phyloP scores from a whole-genome alignment of 192 early-diverging fungal species.

The Rhizoclosmatium globosum region DNA sequence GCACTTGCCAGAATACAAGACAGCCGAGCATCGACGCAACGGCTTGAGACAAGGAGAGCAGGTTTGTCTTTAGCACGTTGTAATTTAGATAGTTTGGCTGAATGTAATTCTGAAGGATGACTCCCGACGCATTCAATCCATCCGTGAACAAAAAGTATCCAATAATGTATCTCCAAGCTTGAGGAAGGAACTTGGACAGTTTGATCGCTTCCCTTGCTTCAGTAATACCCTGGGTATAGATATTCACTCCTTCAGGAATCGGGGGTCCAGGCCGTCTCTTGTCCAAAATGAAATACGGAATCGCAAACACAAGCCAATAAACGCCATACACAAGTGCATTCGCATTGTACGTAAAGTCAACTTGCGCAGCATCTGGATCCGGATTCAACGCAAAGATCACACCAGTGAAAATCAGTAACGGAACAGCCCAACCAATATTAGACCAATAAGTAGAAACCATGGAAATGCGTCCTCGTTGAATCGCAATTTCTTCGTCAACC shows the following conservation, averaged over 20 bases:
- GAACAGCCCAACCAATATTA: slow-evolving; percentile 54
- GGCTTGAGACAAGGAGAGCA: slow-evolving; percentile 46
- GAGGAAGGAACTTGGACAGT: slow-evolving; percentile 44
- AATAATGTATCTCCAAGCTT: slow-evolving; percentile 48
- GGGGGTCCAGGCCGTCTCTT: slow-evolving; percentile 49
- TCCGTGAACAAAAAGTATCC: slow-evolving; percentile 53
- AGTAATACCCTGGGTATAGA: slow-evolving; percentile 40
- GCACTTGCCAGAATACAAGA: slow-evolving; percentile 44
- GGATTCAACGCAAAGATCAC: slow-evolving; percentile 40
- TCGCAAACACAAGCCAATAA: slow-evolving; percentile 48
- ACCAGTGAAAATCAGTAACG: slow-evolving; percentile 38
- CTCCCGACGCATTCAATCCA: slow-evolving; percentile 42
- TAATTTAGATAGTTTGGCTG: slow-evolving; percentile 43
- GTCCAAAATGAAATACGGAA: slow-evolving; percentile 49
- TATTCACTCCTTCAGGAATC: slow-evolving; percentile 41
- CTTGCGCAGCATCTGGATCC: slow-evolving; percentile 24
- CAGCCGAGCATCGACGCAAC: slow-evolving; percentile 50
- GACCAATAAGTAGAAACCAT: slow-evolving; percentile 55
- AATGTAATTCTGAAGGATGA: slow-evolving; percentile 38
- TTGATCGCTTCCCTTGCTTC: slow-evolving; percentile 29
- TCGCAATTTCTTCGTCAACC: slow-evolving; percentile 33
- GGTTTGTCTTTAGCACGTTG: slow-evolving; percentile 30
- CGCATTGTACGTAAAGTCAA: slow-evolving; percentile 27
- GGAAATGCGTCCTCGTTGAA: slow-evolving; percentile 53
- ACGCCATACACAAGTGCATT: slow-evolving; percentile 36